Evolutionary conservation across 2,329 filamentous ascomycete genomes (phyloP).

Genomic region (Xylogone sp.): DNA sequence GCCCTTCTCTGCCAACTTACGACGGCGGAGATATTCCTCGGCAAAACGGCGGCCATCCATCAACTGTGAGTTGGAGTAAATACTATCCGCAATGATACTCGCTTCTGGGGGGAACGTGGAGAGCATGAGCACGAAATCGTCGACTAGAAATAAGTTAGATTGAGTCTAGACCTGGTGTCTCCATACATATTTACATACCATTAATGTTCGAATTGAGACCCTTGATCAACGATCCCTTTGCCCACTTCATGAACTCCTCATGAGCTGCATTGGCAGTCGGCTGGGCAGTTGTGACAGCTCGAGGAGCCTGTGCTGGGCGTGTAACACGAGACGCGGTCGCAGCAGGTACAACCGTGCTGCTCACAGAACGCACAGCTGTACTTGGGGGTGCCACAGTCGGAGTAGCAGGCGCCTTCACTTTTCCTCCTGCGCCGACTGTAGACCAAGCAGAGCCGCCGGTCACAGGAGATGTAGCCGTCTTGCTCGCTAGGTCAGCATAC

Average conservation of each 20-base stretch:
- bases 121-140: constrained; percentile 75
- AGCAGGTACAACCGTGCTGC: constrained; percentile 16
- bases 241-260: constrained; percentile 95
- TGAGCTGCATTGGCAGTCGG: constrained; percentile 49
- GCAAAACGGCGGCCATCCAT: constrained; percentile 93
- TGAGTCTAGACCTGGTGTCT: background rate
- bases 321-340: constrained; percentile 28
- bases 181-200: constrained; percentile 42
- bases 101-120: constrained; percentile 72
- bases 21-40: constrained; percentile 89
- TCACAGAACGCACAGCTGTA: constrained; percentile 32
- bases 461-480: constrained; percentile 47
- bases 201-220: constrained; percentile 67
- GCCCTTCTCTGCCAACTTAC: constrained; percentile 89
- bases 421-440: constrained; percentile 90
- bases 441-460: constrained; percentile 70
- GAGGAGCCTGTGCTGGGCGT: constrained; percentile 50
- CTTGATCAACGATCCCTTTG: constrained; percentile 71
- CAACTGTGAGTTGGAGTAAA: constrained; percentile 82
- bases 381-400: constrained; percentile 46
- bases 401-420: constrained; percentile 71
- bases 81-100: constrained; percentile 81
- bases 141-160: constrained; percentile 37
- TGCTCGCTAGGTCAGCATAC: constrained; percentile 91
- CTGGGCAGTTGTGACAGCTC: constrained; percentile 40